phyloP scores from a whole-genome alignment of 2,329 filamentous ascomycete genomes.

The Exophiala viscosa region DNA sequence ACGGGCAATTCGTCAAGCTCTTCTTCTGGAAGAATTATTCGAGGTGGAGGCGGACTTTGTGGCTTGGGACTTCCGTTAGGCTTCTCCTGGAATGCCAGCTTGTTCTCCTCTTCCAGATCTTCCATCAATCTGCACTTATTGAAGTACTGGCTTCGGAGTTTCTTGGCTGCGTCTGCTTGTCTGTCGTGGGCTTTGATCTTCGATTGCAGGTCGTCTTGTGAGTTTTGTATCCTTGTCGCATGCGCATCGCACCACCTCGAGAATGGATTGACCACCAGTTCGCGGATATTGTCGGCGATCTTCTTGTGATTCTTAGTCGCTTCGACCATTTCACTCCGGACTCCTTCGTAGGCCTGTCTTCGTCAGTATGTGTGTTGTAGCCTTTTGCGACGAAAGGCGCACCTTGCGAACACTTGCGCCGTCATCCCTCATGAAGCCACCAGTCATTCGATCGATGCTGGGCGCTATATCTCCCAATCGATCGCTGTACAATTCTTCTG shows the following conservation, averaged over 20 bases:
- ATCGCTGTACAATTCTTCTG: constrained; percentile 83
- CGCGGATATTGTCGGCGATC: constrained; percentile 92
- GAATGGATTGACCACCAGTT: constrained; percentile 92
- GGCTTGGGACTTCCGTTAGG: constrained; percentile 59
- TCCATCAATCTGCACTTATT: constrained; percentile 97
- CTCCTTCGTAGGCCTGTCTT: constrained; percentile 81
- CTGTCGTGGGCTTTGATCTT: constrained; percentile 91
- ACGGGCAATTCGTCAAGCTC: constrained; percentile 70
- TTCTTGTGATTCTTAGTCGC: constrained; percentile 87
- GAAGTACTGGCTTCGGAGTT: constrained; percentile 93
- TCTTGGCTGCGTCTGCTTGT: constrained; percentile 85
- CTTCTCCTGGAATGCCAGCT: constrained; percentile 91
- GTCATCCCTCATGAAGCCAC: constrained; percentile 86
- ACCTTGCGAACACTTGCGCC: constrained; percentile 95
- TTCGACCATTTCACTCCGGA: constrained; percentile 88
- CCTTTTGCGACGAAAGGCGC: constrained; percentile 28
- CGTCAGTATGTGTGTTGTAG: constrained; percentile 5
- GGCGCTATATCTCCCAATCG: constrained; percentile 77
- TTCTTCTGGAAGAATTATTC: constrained; percentile 79
- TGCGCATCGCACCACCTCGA: constrained; percentile 95
- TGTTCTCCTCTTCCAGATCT: constrained; percentile 97
- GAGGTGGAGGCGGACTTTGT: constrained; percentile 53
- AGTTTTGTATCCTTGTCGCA: constrained; percentile 83
- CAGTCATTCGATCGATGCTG: constrained; percentile 73
- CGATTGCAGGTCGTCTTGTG: constrained; percentile 86